Conservation (phyloP, 352 stramenopile species). For the Globisporangium sylvaticum region DNA sequence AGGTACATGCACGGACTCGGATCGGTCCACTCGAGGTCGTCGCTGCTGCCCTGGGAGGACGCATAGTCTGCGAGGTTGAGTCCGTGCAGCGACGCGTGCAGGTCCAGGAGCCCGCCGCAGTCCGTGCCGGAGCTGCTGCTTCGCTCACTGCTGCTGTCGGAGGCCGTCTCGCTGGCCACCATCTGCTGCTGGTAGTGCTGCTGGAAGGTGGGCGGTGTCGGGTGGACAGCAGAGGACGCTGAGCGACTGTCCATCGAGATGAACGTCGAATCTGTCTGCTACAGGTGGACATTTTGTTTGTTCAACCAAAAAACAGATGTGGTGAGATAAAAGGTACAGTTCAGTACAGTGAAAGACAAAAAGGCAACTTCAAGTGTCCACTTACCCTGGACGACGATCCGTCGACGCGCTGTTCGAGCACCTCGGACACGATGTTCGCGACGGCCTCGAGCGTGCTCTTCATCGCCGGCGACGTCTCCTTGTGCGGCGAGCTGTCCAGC, state of each 20-base stretch:
- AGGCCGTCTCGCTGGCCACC: conserved; percentile 8
- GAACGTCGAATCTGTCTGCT: conserved; percentile 15
- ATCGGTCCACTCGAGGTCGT: conserved; percentile 17
- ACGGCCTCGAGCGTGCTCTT: conserved; percentile 69
- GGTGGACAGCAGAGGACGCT: not conserved
- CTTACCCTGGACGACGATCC: conserved; percentile 11
- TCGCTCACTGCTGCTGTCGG: conserved; percentile 17
- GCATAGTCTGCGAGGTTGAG: conserved; percentile 25
- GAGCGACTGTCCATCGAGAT: conserved; percentile 1
- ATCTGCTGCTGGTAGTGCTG: not conserved
- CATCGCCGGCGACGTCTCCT: conserved; percentile 46
- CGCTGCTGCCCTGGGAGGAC: conserved; percentile 13
- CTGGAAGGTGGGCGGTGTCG: not conserved
- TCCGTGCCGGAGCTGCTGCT: conserved; percentile 14
- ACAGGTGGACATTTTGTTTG: not conserved
- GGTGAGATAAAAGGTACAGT: not conserved
- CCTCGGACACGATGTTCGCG: conserved; percentile 77
- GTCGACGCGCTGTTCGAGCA: conserved; percentile 68
- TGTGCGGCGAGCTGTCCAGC: conserved; percentile 51
- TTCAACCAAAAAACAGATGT: not conserved
- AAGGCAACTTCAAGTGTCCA: not conserved
- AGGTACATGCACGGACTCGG: conserved; percentile 31
- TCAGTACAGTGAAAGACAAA: not conserved
- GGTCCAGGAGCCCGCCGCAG: conserved; percentile 18
- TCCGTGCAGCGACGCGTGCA: conserved; percentile 27